These are phyloP conservation scores for Aegilops sharonensis DNA, from an alignment of 176 grass and related monocot species.

Conservation along the genomic window DNA sequence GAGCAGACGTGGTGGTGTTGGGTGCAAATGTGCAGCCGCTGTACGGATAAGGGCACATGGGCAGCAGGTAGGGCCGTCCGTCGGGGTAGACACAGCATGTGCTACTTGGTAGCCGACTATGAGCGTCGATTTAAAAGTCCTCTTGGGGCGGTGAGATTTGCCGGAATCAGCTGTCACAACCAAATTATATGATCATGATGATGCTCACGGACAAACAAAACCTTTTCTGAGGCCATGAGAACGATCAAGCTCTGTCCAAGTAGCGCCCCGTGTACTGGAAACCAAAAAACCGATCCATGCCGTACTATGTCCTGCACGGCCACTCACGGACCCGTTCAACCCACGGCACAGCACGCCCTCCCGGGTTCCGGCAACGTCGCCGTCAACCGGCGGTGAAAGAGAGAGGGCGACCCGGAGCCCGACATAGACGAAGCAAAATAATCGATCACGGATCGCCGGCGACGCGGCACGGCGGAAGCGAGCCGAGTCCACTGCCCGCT, in stretches of 20 bases:
- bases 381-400: not conserved
- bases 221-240: not conserved
- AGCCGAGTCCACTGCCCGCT: not conserved
- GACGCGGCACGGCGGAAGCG: constrained; percentile 9
- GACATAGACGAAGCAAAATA: not conserved
- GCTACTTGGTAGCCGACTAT: not conserved
- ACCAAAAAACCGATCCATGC: not conserved
- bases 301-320: not conserved
- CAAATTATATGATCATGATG: not conserved
- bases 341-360: not conserved
- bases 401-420: not conserved
- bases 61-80: not conserved
- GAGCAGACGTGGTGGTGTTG: no score
- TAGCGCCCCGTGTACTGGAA: not conserved
- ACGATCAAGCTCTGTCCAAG: not conserved
- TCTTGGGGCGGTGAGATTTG: not conserved
- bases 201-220: not conserved
- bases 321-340: constrained; percentile 8
- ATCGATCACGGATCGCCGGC: constrained; percentile 15
- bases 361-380: not conserved
- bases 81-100: not conserved
- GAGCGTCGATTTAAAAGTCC: not conserved
- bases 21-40: not conserved
- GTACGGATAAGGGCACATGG: not conserved
- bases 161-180: not conserved